phyloP scores from a whole-genome alignment of 805 yeast genomes.

The Nakazawaea pomicola region DNA sequence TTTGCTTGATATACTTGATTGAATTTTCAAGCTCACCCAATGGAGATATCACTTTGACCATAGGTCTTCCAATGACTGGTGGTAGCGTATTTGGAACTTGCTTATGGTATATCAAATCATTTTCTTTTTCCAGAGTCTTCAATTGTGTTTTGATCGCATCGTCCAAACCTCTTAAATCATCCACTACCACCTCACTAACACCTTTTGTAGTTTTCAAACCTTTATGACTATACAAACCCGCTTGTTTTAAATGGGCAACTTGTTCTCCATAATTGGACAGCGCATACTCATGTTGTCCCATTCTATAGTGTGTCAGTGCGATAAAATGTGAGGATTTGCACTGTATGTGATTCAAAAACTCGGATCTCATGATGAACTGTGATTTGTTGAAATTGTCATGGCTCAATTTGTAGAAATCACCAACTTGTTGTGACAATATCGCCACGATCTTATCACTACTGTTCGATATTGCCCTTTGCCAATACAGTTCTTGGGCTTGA shows the following conservation, averaged over 20 bases:
- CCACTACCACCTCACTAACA: slow-evolving; percentile 37
- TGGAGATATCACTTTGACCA: slow-evolving; percentile 47
- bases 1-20: slow-evolving; percentile 17
- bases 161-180: slow-evolving; percentile 48
- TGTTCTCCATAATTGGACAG: slow-evolving; percentile 64
- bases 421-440: slow-evolving; percentile 58
- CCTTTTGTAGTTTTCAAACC: slow-evolving; percentile 37
- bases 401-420: slow-evolving; percentile 49
- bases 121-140: slow-evolving; percentile 64
- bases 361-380: slow-evolving; percentile 43
- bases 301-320: slow-evolving; percentile 67
- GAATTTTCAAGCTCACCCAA: slow-evolving; percentile 31
- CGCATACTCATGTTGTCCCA: slow-evolving; percentile 44
- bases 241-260: slow-evolving; percentile 49
- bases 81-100: slow-evolving; percentile 49
- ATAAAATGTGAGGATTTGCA: slow-evolving; percentile 61
- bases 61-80: slow-evolving; percentile 41
- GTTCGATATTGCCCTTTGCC: slow-evolving; percentile 63
- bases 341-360: slow-evolving; percentile 59
- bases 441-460: slow-evolving; percentile 59
- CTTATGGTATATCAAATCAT: slow-evolving; percentile 73
- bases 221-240: slow-evolving; percentile 31
- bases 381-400: slow-evolving; percentile 38
- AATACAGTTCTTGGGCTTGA: slow-evolving; percentile 83
- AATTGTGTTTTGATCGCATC: slow-evolving; percentile 39